phyloP scores from a whole-genome alignment of 164 flowering plant species.

The Liriodendron chinense region DNA sequence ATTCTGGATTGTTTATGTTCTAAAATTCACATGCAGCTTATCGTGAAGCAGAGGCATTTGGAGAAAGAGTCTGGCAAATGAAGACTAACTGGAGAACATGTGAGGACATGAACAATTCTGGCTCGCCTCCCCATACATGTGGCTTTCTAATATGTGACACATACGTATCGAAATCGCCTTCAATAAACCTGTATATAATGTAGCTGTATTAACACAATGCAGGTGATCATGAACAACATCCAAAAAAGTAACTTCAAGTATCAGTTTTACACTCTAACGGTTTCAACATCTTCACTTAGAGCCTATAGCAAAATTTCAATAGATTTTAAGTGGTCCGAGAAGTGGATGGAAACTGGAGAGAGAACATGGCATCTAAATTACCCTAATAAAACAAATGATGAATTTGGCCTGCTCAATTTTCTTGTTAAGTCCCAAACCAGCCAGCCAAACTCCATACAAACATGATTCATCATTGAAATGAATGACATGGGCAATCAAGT shows the following conservation, averaged over 20 bases:
- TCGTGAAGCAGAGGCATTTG: not conserved
- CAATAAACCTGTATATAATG: conserved; percentile 65
- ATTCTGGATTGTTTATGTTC: not conserved
- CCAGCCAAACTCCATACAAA: not conserved
- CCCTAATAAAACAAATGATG: not conserved
- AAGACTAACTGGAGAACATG: conserved; percentile 80
- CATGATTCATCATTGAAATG: not conserved
- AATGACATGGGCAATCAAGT: not conserved
- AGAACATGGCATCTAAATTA: not conserved
- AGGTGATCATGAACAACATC: not conserved
- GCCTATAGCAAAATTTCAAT: not conserved
- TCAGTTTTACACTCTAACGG: no score
- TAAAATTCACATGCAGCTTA: not conserved
- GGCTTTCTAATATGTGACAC: conserved; percentile 83
- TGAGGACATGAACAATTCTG: conserved; percentile 91
- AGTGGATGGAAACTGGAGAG: not conserved
- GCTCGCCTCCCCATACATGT: conserved; percentile 98
- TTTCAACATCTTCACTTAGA: no score
- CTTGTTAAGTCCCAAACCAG: not conserved
- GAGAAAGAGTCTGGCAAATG: not conserved
- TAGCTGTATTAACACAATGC: not conserved
- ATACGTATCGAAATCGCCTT: conserved; percentile 90
- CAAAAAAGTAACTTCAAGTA: not conserved
- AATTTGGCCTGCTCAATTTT: not conserved
- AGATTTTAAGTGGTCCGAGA: not conserved